Base-by-base conservation (phyloP, 495 filamentous ascomycete species). In the Choiromyces venosus region DNA sequence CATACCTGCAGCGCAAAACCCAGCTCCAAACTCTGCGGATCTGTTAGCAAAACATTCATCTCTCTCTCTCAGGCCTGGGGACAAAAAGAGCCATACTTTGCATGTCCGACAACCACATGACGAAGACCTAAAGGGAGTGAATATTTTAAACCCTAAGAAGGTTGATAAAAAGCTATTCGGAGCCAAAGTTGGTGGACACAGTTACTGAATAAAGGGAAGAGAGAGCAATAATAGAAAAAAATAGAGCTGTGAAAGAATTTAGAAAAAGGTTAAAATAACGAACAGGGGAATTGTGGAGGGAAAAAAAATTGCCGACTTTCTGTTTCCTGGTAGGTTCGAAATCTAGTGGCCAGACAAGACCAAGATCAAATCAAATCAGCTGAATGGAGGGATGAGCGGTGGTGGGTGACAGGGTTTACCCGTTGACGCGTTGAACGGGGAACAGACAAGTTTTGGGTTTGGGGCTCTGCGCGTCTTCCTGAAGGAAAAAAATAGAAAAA, bases 31-130 rank as follows among this genome's bases (percentile, higher is more conserved):
- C 84, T 98, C 95, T 99, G 75, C 33, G 52, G 6, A 68, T 56
- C 71, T 65, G 79, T 83, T 80, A 84, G 80, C 66, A 70, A 76
- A n/a, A 21, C n/a, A n/a, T 19, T 66, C 29, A 7, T 75, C 19
- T 66, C 65, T 29, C 36, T 37, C n/a, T 33, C 65, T 35, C 46
- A 35, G 37, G 56, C 42, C 38, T 66, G 25, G 33, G 40, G 2
- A 33, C 33, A 65, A 66, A 29, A 12, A 36, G 64, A 33, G 21
- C 25, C 52, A 80, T 86, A 97, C 95, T 99, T 85, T 99, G 95
- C 74, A 90, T 88, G 82, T 99, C 95, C 77, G 93, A 91, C 74
- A 99, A 86, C 95, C 95, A 99, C 91, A 96, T 96, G 72, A 91
- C 35, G 73, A 25, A 29, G 68, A 42, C 19, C 19, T 6, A 61